Evolutionary conservation across 305 asterid genomes (phyloP), one percentile per base, ranked within the genome.

Genomic region (Fraxinus velutina): DNA sequence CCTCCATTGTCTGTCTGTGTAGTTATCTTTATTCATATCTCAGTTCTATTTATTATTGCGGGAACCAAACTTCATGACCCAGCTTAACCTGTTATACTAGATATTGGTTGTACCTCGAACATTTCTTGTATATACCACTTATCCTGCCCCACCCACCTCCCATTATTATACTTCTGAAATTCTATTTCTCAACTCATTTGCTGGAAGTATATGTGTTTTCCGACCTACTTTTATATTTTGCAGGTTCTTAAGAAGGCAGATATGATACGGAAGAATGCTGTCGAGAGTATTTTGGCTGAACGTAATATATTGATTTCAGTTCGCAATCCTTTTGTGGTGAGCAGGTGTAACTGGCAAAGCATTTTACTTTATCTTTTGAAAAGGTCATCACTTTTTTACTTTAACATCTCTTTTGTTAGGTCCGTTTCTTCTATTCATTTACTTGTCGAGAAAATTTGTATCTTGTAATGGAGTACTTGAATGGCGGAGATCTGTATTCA

Each of bases 241-340:
- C 91, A 96, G 99, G 98, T 96, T 86, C 95, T 96, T 70, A 94
- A 89, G 90, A 96, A 96, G 91, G 99, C 99, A 82, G 99, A 96
- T 87, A 96, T 93, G 98, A 90, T 96, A 88, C 93, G 99, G 71
- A 96, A 96, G 91, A 96, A 96, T 87, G 98, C 99, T 4, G 99
- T 96, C 52, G 98, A 96, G 93, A 96, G 99, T 90, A 96, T 96
- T 80, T 89, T 96, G 88, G 99, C 99, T 34, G 99, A 96, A 85
- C 98, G 99, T 42, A 95, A 96, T 89, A 96, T 96, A 85, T 89
- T 96, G 81, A 96, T 96, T 81, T 92, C 98, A 82, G 99, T 96
- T 57, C 98, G 98, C 88, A 94, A 96, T 89, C 98, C 98, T 81
- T 96, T 96, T 90, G 99, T 96, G 98, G 99, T 96, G 91, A 88